phyloP scores from a whole-genome alignment of 2,329 filamentous ascomycete species.

The Torrubiellomyces zombiae region DNA sequence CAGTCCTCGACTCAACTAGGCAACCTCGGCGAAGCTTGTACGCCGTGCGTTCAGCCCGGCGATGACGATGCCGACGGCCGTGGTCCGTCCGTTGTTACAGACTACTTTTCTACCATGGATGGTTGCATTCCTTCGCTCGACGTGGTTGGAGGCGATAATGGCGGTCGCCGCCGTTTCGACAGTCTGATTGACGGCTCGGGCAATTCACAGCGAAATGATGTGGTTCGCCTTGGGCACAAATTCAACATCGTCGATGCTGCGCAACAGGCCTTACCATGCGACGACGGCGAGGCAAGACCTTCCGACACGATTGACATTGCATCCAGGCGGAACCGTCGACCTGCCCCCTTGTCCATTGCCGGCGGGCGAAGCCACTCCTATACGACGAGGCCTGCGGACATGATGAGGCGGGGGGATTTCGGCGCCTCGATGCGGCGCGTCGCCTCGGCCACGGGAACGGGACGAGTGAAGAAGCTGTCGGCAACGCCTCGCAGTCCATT shows the following conservation, averaged over 20 bases:
- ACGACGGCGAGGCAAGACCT: conserved; percentile 23
- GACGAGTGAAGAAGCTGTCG: conserved; percentile 15
- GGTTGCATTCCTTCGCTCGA: too few species aligned
- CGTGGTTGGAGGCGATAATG: too few species aligned
- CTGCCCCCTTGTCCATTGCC: conserved; percentile 28
- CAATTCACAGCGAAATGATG: too few species aligned
- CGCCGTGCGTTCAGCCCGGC: conserved; percentile 2
- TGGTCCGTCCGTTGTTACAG: too few species aligned
- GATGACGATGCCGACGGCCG: too few species aligned
- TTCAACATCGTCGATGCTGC: not conserved
- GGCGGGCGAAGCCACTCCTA: conserved; percentile 25
- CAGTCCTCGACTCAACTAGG: too few species aligned
- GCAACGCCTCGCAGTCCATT: conserved; percentile 19
- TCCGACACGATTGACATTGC: conserved; percentile 36
- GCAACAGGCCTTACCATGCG: too few species aligned
- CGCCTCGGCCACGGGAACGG: conserved; percentile 29
- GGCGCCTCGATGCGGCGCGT: conserved; percentile 36
- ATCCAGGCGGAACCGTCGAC: conserved; percentile 29
- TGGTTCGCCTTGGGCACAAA: conserved; percentile 1
- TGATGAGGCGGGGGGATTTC: conserved; percentile 25
- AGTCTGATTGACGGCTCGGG: too few species aligned
- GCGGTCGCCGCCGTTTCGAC: too few species aligned
- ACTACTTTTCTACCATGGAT: too few species aligned
- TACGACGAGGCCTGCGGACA: conserved; percentile 32
- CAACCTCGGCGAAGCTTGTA: too few species aligned